Percentiles rank a stretch among this genome's conserved stretches.
phyloP scores from a whole-genome alignment of 148 eudicot species.

The Dianthus caryophyllus region DNA sequence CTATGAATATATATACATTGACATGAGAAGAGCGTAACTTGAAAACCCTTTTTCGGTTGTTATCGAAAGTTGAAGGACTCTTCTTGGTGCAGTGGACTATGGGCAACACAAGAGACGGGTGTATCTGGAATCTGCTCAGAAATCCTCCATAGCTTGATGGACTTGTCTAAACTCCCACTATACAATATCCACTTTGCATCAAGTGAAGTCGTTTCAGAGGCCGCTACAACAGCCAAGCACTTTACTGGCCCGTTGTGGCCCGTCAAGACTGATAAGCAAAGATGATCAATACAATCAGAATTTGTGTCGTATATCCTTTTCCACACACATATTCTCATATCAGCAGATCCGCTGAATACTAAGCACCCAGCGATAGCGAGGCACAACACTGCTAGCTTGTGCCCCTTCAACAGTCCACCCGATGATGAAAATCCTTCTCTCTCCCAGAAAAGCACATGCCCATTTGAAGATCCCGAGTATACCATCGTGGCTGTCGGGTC shows the following conservation, averaged over 20 bases:
- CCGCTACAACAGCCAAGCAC: constrained; percentile 63
- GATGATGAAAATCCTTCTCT: constrained; percentile 29
- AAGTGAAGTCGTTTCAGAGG: constrained; percentile 4
- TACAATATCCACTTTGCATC: constrained; percentile 41
- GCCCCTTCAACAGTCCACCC: constrained; percentile 46
- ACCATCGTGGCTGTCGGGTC: constrained; percentile 35
- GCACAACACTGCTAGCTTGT: constrained; percentile 61
- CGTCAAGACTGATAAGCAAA: constrained; percentile 42
- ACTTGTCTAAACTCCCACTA: constrained; percentile 76
- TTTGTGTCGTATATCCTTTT: constrained; percentile 23
- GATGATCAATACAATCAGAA: constrained; percentile 21
- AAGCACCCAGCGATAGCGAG: constrained; percentile 46
- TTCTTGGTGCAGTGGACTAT: not conserved
- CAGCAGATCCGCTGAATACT: constrained; percentile 70
- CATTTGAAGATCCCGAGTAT: constrained; percentile 68
- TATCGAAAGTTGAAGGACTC: constrained; percentile 15
- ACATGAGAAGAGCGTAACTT: no score
- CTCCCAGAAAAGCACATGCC: constrained; percentile 57
- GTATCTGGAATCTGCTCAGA: constrained; percentile 19
- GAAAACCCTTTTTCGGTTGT: not conserved
- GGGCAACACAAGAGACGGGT: not conserved
- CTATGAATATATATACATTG: no score
- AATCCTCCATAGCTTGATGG: constrained; percentile 69
- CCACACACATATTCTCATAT: constrained; percentile 73
- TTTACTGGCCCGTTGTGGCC: constrained; percentile 73